Conservation (phyloP, 2,329 filamentous ascomycete species). For the Leptographium radiaticola region DNA sequence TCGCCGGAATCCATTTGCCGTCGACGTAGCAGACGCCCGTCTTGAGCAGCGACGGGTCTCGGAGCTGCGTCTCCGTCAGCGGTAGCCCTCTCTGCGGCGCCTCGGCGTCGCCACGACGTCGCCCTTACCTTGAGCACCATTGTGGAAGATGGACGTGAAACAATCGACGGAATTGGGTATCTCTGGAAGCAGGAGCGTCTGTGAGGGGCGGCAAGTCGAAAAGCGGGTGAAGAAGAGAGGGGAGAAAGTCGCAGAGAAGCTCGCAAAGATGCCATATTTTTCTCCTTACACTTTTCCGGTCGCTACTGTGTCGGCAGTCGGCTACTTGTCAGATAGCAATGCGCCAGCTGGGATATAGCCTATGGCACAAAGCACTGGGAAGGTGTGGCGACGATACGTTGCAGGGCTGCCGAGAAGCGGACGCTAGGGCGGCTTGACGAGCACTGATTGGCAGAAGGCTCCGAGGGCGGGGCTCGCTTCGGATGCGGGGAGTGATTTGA, state of each 20-base stretch:
- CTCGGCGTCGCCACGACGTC: not conserved
- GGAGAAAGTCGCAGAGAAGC: constrained; percentile 6
- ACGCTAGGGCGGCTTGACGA: too few species aligned
- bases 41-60: constrained; percentile 72
- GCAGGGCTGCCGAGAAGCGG: too few species aligned
- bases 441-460: too few species aligned
- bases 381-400: too few species aligned
- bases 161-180: constrained; percentile 14
- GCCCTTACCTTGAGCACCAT: constrained; percentile 30
- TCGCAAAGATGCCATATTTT: constrained; percentile 5
- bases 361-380: too few species aligned
- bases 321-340: not conserved
- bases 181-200: constrained; percentile 17
- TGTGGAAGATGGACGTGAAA: constrained; percentile 25
- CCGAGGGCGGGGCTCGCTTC: too few species aligned
- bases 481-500: too few species aligned
- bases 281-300: not conserved
- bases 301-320: not conserved
- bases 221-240: not conserved
- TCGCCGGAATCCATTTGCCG: constrained; percentile 78
- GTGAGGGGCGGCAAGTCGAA: constrained; percentile 4
- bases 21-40: constrained; percentile 74
- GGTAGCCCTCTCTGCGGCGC: too few species aligned
- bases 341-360: too few species aligned
- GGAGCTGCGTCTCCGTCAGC: constrained; percentile 39